These are phyloP conservation scores for Litchi chinensis DNA, from an alignment of 345 rosid species.

Conservation along the genomic window DNA sequence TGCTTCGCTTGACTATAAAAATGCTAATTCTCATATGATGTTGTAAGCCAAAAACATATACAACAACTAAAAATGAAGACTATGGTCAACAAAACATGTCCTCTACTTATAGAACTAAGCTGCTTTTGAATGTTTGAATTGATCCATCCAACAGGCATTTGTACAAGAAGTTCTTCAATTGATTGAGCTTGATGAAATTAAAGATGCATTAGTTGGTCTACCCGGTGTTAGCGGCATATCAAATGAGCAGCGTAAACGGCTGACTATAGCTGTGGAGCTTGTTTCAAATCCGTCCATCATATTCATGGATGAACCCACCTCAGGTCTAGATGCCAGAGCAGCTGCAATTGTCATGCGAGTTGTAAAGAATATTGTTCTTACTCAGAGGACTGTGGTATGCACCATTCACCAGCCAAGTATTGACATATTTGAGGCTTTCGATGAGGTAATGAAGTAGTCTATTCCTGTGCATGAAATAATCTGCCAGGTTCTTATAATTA, in stretches of 20 bases:
- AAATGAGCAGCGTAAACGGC: constrained; percentile 55
- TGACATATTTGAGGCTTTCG: constrained; percentile 59
- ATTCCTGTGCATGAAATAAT: neutral
- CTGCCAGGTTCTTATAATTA: neutral
- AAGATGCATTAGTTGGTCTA: constrained; percentile 52
- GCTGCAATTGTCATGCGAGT: constrained; percentile 67
- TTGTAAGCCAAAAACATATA: no score
- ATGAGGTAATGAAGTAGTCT: constrained; percentile 39
- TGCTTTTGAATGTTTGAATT: neutral
- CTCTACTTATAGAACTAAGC: neutral
- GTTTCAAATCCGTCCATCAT: constrained; percentile 59
- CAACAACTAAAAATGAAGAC: no score
- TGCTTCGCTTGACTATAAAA: no score
- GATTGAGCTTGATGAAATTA: constrained; percentile 56
- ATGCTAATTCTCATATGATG: no score
- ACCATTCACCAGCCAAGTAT: constrained; percentile 71
- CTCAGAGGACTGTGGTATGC: constrained; percentile 54
- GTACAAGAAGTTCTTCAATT: constrained; percentile 50
- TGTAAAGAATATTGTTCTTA: constrained; percentile 49
- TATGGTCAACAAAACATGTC: no score
- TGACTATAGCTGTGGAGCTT: constrained; percentile 64
- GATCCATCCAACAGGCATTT: constrained; percentile 39
- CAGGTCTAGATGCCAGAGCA: constrained; percentile 70
- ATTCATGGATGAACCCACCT: constrained; percentile 70
- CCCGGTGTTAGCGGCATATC: constrained; percentile 53